Evolutionary conservation across 2,329 filamentous ascomycete species (phyloP).

Genomic region (Fusarium secorum): DNA sequence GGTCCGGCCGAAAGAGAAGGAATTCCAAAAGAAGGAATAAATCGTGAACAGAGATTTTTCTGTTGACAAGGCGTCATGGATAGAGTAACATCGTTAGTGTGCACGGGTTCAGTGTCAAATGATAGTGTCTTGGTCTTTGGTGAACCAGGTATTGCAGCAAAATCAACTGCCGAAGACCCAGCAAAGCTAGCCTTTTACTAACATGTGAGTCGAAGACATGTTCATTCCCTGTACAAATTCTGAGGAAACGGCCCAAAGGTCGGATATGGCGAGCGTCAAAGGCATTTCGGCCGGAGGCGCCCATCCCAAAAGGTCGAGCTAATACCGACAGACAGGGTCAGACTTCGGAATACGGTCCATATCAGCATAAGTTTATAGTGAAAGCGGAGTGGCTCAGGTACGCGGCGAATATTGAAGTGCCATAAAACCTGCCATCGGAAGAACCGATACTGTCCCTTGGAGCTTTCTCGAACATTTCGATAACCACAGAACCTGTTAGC

Average conservation of each 20-base stretch:
- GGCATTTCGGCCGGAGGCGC: constrained; percentile 23
- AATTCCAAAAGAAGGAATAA: constrained; percentile 15
- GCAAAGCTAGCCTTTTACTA: background rate
- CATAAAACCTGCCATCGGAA: constrained; percentile 1
- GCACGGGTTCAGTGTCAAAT: constrained; percentile 15
- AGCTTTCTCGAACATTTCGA: constrained; percentile 34
- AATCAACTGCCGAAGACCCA: constrained; percentile 19
- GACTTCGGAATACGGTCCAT: constrained; percentile 17
- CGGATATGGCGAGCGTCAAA: constrained; percentile 9
- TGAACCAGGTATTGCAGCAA: constrained; percentile 7
- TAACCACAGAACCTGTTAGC: constrained; percentile 24
- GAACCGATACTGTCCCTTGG: constrained; percentile 20
- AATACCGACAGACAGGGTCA: constrained; percentile 4
- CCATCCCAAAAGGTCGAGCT: constrained; percentile 1
- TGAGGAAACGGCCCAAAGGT: constrained; percentile 1
- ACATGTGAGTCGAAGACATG: background rate
- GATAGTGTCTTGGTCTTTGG: constrained; percentile 24
- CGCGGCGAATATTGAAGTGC: constrained; percentile 2
- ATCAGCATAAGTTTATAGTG: constrained; percentile 13
- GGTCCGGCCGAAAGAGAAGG: constrained; percentile 13
- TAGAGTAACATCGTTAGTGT: constrained; percentile 27
- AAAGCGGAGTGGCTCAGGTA: constrained; percentile 18
- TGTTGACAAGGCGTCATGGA: constrained; percentile 11
- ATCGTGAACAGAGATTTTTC: constrained; percentile 9
- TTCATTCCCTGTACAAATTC: background rate